These are phyloP conservation scores for Cladorrhinum sp. DNA, from an alignment of 2,329 filamentous ascomycete species.

Conservation along the genomic window DNA sequence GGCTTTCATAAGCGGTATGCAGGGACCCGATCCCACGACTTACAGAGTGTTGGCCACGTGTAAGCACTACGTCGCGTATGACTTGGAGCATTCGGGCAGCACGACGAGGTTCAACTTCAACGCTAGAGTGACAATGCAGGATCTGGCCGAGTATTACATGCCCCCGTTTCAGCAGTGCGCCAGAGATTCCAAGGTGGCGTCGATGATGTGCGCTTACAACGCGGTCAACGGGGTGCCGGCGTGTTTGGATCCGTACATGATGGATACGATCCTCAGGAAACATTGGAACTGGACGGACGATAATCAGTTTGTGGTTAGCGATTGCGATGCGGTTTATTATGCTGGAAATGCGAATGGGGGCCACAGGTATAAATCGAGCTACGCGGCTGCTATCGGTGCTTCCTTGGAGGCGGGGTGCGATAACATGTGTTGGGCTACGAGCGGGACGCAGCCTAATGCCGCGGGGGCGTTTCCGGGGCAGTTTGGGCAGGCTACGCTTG, in stretches of 20 bases:
- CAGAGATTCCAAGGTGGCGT: constrained; percentile 51
- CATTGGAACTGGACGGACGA: constrained; percentile 61
- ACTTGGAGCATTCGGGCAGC: constrained; percentile 41
- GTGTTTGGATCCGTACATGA: constrained; percentile 59
- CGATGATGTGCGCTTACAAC: constrained; percentile 61
- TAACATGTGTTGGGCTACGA: constrained; percentile 25
- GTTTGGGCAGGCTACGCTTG: constrained; percentile 44
- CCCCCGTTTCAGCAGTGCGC: constrained; percentile 62
- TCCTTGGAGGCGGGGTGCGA: constrained; percentile 24
- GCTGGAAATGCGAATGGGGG: constrained; percentile 25
- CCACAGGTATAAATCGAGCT: constrained; percentile 23
- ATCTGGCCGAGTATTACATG: constrained; percentile 64
- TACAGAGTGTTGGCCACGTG: constrained; percentile 48
- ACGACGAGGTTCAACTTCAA: constrained; percentile 28
- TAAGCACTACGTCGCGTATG: constrained; percentile 58
- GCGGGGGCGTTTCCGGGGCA: constrained; percentile 32
- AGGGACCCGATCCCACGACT: constrained; percentile 20
- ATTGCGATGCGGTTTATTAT: constrained; percentile 55
- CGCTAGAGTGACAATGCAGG: constrained; percentile 44
- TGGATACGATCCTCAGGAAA: constrained; percentile 57
- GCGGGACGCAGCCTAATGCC: constrained; percentile 22
- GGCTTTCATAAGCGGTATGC: constrained; percentile 25
- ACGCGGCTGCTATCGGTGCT: constrained; percentile 20
- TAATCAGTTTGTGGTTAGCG: constrained; percentile 60
- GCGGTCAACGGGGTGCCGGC: constrained; percentile 59